Conservation (phyloP, 805 yeast species). For the Cyberlindnera sargentensis region DNA sequence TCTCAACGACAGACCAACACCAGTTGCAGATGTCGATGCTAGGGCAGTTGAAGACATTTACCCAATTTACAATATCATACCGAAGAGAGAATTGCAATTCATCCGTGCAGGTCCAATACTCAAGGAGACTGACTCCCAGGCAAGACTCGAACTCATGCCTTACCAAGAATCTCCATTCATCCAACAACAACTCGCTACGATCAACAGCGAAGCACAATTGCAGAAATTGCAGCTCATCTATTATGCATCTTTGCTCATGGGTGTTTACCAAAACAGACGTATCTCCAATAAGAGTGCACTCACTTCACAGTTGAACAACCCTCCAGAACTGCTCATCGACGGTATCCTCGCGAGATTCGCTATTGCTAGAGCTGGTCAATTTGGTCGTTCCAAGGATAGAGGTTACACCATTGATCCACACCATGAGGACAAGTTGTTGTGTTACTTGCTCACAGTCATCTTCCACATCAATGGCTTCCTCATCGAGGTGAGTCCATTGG, state of each 20-base stretch:
- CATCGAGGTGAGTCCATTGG: conserved; percentile 73
- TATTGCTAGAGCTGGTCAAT: conserved; percentile 50
- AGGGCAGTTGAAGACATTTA: conserved; percentile 77
- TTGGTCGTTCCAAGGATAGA: conserved; percentile 70
- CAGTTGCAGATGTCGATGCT: conserved; percentile 71
- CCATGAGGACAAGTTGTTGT: conserved; percentile 78
- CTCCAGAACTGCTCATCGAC: conserved; percentile 69
- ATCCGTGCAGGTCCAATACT: conserved; percentile 60
- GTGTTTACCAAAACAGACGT: conserved; percentile 71
- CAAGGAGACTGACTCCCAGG: conserved; percentile 43
- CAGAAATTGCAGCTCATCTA: conserved; percentile 64
- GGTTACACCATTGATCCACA: conserved; percentile 82
- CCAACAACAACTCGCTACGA: conserved; percentile 33
- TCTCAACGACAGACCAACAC: conserved; percentile 75
- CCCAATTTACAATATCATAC: conserved; percentile 64
- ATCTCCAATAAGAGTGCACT: conserved; percentile 51
- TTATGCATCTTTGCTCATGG: conserved; percentile 73
- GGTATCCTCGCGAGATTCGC: conserved; percentile 70
- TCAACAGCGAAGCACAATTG: conserved; percentile 38
- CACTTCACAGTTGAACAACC: conserved; percentile 52
- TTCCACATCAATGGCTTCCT: conserved; percentile 71
- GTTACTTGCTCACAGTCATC: conserved; percentile 65
- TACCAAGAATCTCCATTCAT: conserved; percentile 51
- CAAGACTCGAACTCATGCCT: conserved; percentile 56
- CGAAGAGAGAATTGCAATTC: conserved; percentile 52